phyloP scores from a whole-genome alignment of 495 filamentous ascomycete genomes.

The Achaetomiella virescens region DNA sequence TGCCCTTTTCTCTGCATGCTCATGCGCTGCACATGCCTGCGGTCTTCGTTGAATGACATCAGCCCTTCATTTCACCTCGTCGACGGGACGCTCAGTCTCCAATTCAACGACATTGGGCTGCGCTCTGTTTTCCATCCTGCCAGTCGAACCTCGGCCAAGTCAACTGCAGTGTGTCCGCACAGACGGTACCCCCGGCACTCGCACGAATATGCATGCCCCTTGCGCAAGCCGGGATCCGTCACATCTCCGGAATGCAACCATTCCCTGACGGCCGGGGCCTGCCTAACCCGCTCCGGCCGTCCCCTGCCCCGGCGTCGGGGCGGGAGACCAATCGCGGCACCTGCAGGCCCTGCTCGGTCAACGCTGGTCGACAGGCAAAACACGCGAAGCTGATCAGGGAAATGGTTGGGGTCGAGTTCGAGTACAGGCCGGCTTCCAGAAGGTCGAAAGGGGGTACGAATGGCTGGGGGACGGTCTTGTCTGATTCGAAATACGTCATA shows the following conservation, averaged over 20 bases:
- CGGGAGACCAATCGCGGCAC: background rate
- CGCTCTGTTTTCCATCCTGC: too few species aligned
- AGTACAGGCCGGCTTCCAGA: background rate
- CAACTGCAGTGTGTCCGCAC: too few species aligned
- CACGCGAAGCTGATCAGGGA: background rate
- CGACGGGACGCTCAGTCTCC: too few species aligned
- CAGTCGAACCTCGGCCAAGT: too few species aligned
- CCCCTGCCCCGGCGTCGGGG: background rate
- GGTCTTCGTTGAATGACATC: too few species aligned
- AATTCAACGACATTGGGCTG: too few species aligned
- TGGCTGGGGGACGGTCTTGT: background rate
- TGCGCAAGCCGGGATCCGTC: background rate
- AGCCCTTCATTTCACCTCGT: too few species aligned
- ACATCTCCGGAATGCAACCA: background rate
- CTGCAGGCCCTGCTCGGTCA: background rate
- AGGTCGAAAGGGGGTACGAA: background rate
- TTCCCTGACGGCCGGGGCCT: background rate
- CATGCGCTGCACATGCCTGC: too few species aligned
- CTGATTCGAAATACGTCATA: conserved; percentile 12
- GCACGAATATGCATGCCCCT: background rate
- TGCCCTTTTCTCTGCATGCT: too few species aligned
- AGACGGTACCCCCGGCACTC: too few species aligned
- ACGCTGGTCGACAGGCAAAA: background rate
- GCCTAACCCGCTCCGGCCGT: background rate
- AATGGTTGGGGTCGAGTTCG: background rate